phyloP scores from a whole-genome alignment of 306 rosid species.

The Astragalus membranaceus region DNA sequence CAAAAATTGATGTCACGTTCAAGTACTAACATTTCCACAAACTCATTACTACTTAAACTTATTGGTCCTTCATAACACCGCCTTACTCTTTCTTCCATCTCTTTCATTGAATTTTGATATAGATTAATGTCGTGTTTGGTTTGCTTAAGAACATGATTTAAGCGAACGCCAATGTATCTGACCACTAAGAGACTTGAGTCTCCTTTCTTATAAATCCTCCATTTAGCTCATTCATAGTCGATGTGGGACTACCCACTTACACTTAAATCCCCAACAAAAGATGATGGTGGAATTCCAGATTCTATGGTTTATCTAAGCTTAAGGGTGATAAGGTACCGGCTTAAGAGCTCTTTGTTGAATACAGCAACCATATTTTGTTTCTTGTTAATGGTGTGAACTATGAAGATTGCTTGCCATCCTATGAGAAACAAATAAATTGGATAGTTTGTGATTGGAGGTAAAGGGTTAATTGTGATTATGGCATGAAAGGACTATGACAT shows the following conservation, averaged over 20 bases:
- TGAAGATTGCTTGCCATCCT: neutral
- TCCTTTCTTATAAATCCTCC: conserved; percentile 61
- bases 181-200: conserved; percentile 48
- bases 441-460: neutral
- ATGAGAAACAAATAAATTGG: conserved; percentile 12
- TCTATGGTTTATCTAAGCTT: conserved; percentile 77
- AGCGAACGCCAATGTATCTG: conserved; percentile 90
- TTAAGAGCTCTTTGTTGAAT: conserved; percentile 70
- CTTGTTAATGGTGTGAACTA: neutral
- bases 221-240: conserved; percentile 54
- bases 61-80: conserved; percentile 64
- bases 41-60: conserved; percentile 62
- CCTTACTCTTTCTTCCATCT: conserved; percentile 70
- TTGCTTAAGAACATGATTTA: conserved; percentile 49
- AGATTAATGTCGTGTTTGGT: conserved; percentile 41
- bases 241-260: conserved; percentile 32
- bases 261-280: conserved; percentile 24
- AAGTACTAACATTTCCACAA: conserved; percentile 82
- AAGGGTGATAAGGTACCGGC: conserved; percentile 86
- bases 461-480: neutral
- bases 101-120: conserved; percentile 58
- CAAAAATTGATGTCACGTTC: conserved; percentile 12
- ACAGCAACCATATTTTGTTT: conserved; percentile 63
- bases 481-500: neutral
- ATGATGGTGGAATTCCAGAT: conserved; percentile 38